Percentiles rank a stretch among this genome's conserved stretches.
Conservation (phyloP, 202 grass and related monocot species). For the Panicum virgatum region DNA sequence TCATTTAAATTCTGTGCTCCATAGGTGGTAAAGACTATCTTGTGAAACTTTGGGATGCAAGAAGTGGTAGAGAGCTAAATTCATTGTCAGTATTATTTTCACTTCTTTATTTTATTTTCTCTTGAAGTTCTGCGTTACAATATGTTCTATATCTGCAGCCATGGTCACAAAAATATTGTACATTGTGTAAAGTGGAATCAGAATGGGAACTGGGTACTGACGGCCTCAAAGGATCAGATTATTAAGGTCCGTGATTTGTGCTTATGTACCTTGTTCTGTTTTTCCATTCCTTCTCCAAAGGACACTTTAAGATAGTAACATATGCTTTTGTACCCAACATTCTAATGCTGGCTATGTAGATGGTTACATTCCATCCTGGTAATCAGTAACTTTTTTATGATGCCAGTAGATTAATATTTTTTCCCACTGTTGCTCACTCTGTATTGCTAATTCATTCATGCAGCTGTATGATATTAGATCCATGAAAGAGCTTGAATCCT, state of each 20-base stretch:
- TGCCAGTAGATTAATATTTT: constrained; percentile 15
- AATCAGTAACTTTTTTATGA: background rate
- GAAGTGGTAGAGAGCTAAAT: constrained; percentile 75
- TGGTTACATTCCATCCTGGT: background rate
- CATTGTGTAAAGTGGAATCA: constrained; percentile 99
- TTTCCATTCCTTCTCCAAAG: constrained; percentile 6
- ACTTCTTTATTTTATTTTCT: constrained; percentile 33
- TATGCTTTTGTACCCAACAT: constrained; percentile 23
- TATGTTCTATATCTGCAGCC: constrained; percentile 61
- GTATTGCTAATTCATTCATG: constrained; percentile 44
- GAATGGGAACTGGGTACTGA: constrained; percentile 98
- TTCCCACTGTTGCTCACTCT: constrained; percentile 15
- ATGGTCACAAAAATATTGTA: constrained; percentile 99
- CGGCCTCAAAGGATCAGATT: constrained; percentile 97
- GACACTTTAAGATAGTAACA: background rate
- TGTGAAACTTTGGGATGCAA: constrained; percentile 99
- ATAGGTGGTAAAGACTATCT: constrained; percentile 98
- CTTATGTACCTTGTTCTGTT: constrained; percentile 41
- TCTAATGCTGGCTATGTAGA: background rate
- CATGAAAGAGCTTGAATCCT: constrained; percentile 99
- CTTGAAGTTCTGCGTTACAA: constrained; percentile 22
- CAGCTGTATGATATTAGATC: constrained; percentile 99
- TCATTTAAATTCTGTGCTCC: constrained; percentile 42
- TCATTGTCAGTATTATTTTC: constrained; percentile 72
- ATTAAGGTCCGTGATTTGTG: constrained; percentile 72